Conservation (phyloP, 495 filamentous ascomycete genomes). For the Aspergillus sclerotioniger region DNA sequence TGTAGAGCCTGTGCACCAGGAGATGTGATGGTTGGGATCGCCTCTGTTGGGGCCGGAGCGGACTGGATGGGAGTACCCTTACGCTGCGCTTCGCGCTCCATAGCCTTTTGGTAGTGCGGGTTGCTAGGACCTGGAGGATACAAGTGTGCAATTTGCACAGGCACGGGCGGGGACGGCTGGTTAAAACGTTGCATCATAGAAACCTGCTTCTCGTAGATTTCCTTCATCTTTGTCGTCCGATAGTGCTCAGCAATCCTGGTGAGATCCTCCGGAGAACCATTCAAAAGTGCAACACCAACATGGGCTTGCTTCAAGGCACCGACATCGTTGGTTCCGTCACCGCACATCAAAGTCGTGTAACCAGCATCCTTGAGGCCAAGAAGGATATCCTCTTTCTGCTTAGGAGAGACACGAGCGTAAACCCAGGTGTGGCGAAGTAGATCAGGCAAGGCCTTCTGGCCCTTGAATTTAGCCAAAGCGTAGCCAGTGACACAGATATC, state of each 20-base stretch:
- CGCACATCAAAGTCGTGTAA: conserved; percentile 98
- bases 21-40: conserved; percentile 66
- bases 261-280: conserved; percentile 88
- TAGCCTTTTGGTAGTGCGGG: conserved; percentile 93
- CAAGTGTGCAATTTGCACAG: conserved; percentile 84
- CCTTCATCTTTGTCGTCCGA: conserved; percentile 94
- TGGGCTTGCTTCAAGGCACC: conserved; percentile 98
- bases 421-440: conserved; percentile 92
- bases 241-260: conserved; percentile 89
- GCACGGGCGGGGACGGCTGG: conserved; percentile 85
- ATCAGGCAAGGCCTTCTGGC: conserved; percentile 65
- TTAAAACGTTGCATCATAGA: conserved; percentile 89
- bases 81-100: conserved; percentile 74
- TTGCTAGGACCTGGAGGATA: conserved; percentile 91
- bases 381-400: conserved; percentile 98
- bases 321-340: conserved; percentile 98
- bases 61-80: conserved; percentile 57
- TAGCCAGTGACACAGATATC: conserved; percentile 97
- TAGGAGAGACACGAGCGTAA: conserved; percentile 95
- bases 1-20: conserved; percentile 69
- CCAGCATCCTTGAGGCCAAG: conserved; percentile 92
- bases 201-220: conserved; percentile 95
- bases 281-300: conserved; percentile 92
- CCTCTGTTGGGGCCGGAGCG: conserved; percentile 44
- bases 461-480: conserved; percentile 85